These are phyloP conservation scores for Trichoderma sp. DNA, from an alignment of 2,329 filamentous ascomycete species.

Conservation along the genomic window DNA sequence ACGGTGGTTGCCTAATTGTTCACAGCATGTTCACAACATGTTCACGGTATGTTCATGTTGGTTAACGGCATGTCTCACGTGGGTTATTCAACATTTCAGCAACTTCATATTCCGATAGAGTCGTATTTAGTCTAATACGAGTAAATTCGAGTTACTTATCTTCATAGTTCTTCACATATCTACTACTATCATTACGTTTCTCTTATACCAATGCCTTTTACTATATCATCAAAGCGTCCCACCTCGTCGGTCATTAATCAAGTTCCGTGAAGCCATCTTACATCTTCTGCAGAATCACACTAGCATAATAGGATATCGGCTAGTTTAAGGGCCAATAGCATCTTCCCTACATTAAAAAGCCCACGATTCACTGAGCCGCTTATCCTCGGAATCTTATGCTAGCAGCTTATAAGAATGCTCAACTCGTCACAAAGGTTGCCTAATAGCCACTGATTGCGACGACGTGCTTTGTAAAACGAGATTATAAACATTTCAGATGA, in stretches of 20 bases:
- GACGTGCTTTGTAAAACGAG: background rate
- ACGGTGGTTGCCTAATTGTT: background rate
- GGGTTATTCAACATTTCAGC: background rate
- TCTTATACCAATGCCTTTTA: background rate
- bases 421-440: background rate
- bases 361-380: background rate
- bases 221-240: background rate
- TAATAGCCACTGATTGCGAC: background rate
- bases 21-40: background rate
- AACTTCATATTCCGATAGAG: background rate
- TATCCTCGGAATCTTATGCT: background rate
- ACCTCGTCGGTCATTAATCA: background rate
- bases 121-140: background rate
- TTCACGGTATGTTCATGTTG: background rate
- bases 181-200: background rate
- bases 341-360: background rate
- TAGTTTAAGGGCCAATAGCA: background rate
- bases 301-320: background rate
- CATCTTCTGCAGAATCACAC: background rate
- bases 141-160: background rate
- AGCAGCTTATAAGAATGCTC: background rate
- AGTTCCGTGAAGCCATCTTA: background rate
- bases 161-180: background rate
- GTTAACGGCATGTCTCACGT: background rate
- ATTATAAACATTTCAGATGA: background rate